phyloP scores from a whole-genome alignment of 192 early-diverging fungal species.

The Coemansia sp. region DNA sequence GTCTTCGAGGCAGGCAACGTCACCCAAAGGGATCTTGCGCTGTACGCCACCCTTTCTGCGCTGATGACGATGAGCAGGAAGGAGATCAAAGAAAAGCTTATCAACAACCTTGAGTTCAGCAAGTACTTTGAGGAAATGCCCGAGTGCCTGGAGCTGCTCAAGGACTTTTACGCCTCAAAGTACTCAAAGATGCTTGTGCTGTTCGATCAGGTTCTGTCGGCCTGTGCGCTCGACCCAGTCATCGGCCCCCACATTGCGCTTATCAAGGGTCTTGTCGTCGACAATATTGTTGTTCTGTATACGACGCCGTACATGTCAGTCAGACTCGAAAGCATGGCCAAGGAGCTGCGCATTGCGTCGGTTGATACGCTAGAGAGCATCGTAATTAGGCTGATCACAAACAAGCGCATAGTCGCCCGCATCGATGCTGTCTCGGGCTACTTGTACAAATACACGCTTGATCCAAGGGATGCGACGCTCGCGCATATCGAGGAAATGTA shows the following conservation, averaged over 20 bases:
- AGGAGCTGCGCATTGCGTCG: constrained; percentile 29
- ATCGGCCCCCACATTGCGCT: constrained; percentile 20
- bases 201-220: constrained; percentile 28
- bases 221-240: constrained; percentile 34
- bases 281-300: constrained; percentile 46
- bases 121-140: constrained; percentile 47
- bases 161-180: constrained; percentile 25
- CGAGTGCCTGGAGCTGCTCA: constrained; percentile 36
- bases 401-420: constrained; percentile 26
- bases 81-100: constrained; percentile 19
- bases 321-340: constrained; percentile 34
- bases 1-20: constrained; percentile 19
- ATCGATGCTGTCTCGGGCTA: constrained; percentile 40
- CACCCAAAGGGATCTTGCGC: constrained; percentile 33
- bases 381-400: constrained; percentile 36
- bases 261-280: constrained; percentile 19
- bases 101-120: constrained; percentile 30
- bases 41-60: constrained; percentile 45
- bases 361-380: constrained; percentile 21
- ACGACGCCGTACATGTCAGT: constrained; percentile 40
- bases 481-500: constrained; percentile 32
- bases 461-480: constrained; percentile 37
- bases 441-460: constrained; percentile 27
- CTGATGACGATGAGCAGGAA: constrained; percentile 33
- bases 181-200: constrained; percentile 32